These are phyloP conservation scores for Malus fusca DNA, from an alignment of 306 rosid genomes.

Conservation along the genomic window DNA sequence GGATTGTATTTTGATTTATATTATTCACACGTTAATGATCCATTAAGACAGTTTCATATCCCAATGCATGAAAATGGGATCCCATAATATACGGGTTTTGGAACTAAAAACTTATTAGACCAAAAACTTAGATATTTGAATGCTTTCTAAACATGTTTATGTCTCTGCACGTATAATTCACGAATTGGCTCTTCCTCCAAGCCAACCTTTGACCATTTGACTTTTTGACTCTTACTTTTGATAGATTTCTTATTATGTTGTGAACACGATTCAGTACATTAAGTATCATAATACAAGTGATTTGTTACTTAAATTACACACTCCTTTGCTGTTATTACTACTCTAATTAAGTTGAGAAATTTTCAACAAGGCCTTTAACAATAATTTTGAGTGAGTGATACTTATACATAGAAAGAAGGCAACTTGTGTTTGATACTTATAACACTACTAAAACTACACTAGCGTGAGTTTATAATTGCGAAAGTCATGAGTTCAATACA, in stretches of 20 bases:
- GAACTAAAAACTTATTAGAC: conserved; percentile 29
- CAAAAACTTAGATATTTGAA: conserved; percentile 13
- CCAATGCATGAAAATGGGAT: conserved; percentile 30
- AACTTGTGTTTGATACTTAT: too few relatives aligned
- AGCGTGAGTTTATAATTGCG: too few relatives aligned
- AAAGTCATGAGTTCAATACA: too few relatives aligned
- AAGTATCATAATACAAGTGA: too few relatives aligned
- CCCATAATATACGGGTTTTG: conserved; percentile 26
- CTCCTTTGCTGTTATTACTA: neutral
- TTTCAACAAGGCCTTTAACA: neutral
- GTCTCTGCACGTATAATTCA: conserved; percentile 3
- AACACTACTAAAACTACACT: too few relatives aligned
- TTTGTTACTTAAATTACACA: too few relatives aligned
- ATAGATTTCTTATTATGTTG: too few relatives aligned
- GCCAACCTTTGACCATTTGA: conserved; percentile 31
- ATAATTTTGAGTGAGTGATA: too few relatives aligned
- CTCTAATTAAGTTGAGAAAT: neutral
- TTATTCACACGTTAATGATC: neutral
- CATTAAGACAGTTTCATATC: conserved; percentile 14
- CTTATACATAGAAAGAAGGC: too few relatives aligned
- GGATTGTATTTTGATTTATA: neutral
- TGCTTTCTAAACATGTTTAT: conserved; percentile 31
- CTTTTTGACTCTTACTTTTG: conserved; percentile 14
- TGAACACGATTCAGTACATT: too few relatives aligned
- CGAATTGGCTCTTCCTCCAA: conserved; percentile 24